Evolutionary conservation across 345 rosid genomes (phyloP), one percentile per base, ranked within the genome.

Genomic region (Raphanus sativus): DNA sequence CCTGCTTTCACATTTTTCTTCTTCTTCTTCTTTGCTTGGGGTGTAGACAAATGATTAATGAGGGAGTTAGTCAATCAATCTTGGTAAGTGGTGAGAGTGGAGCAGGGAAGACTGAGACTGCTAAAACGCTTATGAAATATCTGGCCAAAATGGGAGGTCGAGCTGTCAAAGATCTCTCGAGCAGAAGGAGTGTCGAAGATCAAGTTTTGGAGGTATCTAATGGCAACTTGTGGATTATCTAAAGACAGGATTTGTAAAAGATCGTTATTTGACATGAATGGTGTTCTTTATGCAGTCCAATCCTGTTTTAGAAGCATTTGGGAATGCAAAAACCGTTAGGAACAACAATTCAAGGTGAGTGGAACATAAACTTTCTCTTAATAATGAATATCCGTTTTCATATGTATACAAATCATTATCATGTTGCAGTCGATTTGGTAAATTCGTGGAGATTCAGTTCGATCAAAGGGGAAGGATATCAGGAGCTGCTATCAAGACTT

Each of bases 121-220:
- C 98, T 42, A 94, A 94, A 72, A 76, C 80, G 84, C 97, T 94
- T 32, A 94, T 94, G 98, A 88, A 87, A 4, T 92, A 94, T 77
- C 97, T 94, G 81, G 98, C 98, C n/a, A 90, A 87, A 81, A 92
- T 94, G 95, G 98, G 98, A 79, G 98, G 98, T 56, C 87, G 97
- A 86, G 93, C 92, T 87, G 98, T 80, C 71, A 50, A 50, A 50
- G 55, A 50, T 77, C 88, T 36, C 98, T 90, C 81, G 91, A 6
- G 8, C 55, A 50, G 87, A 71, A 85, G 95, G 77, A 85, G 88
- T 80, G 97, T 94, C 54, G 98, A 94, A 81, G 91, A 94, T 87
- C 87, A 94, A 87, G 98, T 94, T 70, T 84, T 94, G 75, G 98
- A 94, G 97, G 98, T 94, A 82, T 80, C 15, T 21, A 48, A 21